Percentiles rank a stretch among this genome's conserved stretches.
These are phyloP conservation scores for Nakataea oryzae DNA, from an alignment of 2,329 filamentous ascomycete species.

Conservation along the genomic window DNA sequence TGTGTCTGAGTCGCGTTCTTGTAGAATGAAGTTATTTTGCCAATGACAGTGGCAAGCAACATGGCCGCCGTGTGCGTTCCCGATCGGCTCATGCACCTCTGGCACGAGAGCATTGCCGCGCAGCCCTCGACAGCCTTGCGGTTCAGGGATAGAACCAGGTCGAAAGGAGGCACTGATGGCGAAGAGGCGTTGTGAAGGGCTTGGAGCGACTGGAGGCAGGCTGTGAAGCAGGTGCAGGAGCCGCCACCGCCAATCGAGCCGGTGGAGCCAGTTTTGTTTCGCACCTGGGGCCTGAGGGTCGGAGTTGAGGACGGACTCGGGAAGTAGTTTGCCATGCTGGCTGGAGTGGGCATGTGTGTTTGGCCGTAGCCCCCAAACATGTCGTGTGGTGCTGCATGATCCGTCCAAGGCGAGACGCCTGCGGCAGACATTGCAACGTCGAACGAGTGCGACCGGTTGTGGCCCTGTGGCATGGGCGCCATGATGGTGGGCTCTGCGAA, in stretches of 20 bases:
- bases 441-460: conserved; percentile 23
- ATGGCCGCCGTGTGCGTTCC: conserved; percentile 34
- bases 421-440: conserved; percentile 20
- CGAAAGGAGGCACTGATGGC: conserved; percentile 27
- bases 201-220: conserved; percentile 34
- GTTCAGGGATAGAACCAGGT: conserved; percentile 32
- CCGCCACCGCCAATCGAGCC: conserved; percentile 11
- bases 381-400: conserved; percentile 14
- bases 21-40: conserved; percentile 36
- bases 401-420: conserved; percentile 15
- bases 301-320: conserved; percentile 28
- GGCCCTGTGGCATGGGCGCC: conserved; percentile 14
- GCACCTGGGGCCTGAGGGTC: conserved; percentile 18
- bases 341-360: conserved; percentile 20
- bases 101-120: conserved; percentile 32
- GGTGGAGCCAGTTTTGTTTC: conserved; percentile 17
- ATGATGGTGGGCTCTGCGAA: conserved; percentile 21
- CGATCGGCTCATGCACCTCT: conserved; percentile 30
- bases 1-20: conserved; percentile 27
- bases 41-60: conserved; percentile 38
- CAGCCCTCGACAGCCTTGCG: conserved; percentile 38
- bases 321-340: conserved; percentile 26
- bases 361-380: conserved; percentile 20
- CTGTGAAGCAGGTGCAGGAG: conserved; percentile 33
- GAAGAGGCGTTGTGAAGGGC: conserved; percentile 33